Base-by-base conservation (phyloP, 352 stramenopile genomes). In the Phytophthora aleatoria region DNA sequence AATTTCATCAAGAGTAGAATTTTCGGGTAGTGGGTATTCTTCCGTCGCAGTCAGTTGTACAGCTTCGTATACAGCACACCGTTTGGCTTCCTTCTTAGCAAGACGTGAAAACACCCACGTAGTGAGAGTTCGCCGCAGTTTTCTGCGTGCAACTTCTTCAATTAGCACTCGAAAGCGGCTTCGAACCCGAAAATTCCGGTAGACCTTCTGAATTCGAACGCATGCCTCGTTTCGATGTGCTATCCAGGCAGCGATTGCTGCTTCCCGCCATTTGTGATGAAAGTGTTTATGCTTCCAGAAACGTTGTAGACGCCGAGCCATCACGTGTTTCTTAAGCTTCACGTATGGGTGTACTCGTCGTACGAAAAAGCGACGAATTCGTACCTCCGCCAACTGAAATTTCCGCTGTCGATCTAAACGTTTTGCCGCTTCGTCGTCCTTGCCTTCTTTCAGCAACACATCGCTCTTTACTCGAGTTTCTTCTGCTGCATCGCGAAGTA, bases 301-400 rank as follows among this genome's bases (percentile, higher is more conserved):
- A 3, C 58, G 74, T 7, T 72, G 33, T 11, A 92, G 39, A 1
- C 80, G 75, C 1, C 68, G 47, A 28, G 60, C 57, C 81, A 92
- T 89, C 38, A 87, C 65, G 0, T 53, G 43, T 54, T 86, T 84
- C 59, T 80, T 86, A 1, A 83, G 43, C 2, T 49, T 27, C 3
- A 88, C 48, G 27, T 88, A 87, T 6, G 59, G 73, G 16, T 72
- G 58, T 11, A 90, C 81, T 42, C 57, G 64, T 2, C 69, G 55
- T 5, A 74, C 27, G 52, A 90, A 88, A 58, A 92, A 92, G 9
- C 73, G 73, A 51, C 72, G 48, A 58, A 92, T 79, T 5, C 61
- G 54, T 30, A 64, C 58, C 13, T 60, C 16, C 3, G 81, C 73
- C 12, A 90, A 50, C 45, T 49, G 48, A 2, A 38, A 57, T 15